A percentile compares a stretch with the other conserved stretches of the same genome.
These are phyloP conservation scores for Casuarina equisetifolia DNA, from an alignment of 306 rosid genomes.

Conservation along the genomic window DNA sequence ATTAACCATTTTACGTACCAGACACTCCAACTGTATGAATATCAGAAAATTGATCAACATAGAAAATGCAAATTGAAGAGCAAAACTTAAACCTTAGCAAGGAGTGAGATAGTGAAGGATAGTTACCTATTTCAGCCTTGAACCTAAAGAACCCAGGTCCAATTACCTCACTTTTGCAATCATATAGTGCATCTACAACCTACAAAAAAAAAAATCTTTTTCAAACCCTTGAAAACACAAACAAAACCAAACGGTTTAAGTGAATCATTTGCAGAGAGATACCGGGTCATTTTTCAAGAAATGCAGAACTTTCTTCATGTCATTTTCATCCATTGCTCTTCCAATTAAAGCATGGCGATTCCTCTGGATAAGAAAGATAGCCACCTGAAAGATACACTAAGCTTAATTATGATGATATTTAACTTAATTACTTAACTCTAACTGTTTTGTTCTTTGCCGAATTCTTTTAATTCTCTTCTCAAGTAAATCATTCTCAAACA, in stretches of 20 bases:
- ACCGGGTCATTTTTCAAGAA: slow-evolving; percentile 94
- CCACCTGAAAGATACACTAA: slow-evolving; percentile 66
- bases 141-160: slow-evolving; percentile 98
- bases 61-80: background rate
- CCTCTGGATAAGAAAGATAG: slow-evolving; percentile 96
- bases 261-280: slow-evolving; percentile 26
- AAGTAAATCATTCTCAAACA: background rate
- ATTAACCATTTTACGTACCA: background rate
- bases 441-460: background rate
- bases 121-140: slow-evolving; percentile 93
- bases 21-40: slow-evolving; percentile 11
- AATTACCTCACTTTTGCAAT: slow-evolving; percentile 99
- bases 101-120: slow-evolving; percentile 18
- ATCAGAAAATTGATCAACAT: slow-evolving; percentile 5
- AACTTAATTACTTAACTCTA: background rate
- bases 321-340: slow-evolving; percentile 96
- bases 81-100: slow-evolving; percentile 14
- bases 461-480: background rate
- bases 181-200: slow-evolving; percentile 95
- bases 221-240: slow-evolving; percentile 31
- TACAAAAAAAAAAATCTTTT: slow-evolving; percentile 25
- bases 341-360: slow-evolving; percentile 98
- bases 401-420: slow-evolving; percentile 5
- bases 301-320: slow-evolving; percentile 86
- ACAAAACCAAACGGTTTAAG: slow-evolving; percentile 1